Conservation (phyloP, 768 basidiomycete species). For the Rhizopogon vulgaris region DNA sequence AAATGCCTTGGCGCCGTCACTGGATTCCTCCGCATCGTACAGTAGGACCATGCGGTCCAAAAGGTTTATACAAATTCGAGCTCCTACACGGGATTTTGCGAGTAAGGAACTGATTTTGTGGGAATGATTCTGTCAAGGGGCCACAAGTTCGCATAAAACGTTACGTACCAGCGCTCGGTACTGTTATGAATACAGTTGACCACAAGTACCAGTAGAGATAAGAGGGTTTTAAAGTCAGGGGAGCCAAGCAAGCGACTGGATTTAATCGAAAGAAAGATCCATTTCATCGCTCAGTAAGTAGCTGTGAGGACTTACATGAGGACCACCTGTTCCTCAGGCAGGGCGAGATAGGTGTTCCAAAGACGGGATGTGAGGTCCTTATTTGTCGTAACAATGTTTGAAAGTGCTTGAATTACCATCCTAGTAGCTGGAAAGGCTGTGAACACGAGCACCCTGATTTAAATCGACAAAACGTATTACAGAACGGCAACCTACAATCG, state of each 20-base stretch:
- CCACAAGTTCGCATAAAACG: background rate
- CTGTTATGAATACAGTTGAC: slow-evolving; percentile 64
- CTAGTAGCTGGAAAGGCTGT: slow-evolving; percentile 60
- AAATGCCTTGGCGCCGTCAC: slow-evolving; percentile 63
- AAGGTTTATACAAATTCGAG: slow-evolving; percentile 59
- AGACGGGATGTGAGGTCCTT: slow-evolving; percentile 46
- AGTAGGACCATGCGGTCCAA: slow-evolving; percentile 68
- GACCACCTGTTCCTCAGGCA: slow-evolving; percentile 69
- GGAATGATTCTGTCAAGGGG: background rate
- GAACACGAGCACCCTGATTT: background rate
- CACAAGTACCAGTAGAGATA: slow-evolving; percentile 64
- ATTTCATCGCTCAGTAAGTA: slow-evolving; percentile 2
- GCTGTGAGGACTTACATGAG: slow-evolving; percentile 50
- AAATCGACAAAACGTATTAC: background rate
- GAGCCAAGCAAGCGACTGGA: slow-evolving; percentile 56
- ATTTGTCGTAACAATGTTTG: slow-evolving; percentile 80
- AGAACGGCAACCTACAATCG: slow-evolving; percentile 37
- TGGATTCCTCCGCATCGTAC: slow-evolving; percentile 62
- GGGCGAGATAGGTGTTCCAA: slow-evolving; percentile 60
- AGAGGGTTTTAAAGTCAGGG: slow-evolving; percentile 53
- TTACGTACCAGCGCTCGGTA: slow-evolving; percentile 47
- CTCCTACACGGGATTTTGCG: slow-evolving; percentile 46
- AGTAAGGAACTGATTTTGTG: slow-evolving; percentile 30
- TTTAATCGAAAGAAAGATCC: background rate
- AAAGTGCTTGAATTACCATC: slow-evolving; percentile 69